Percentiles rank a stretch among this genome's conserved stretches.
Conservation (phyloP, 345 rosid species). For the Eucalyptus melliodora region DNA sequence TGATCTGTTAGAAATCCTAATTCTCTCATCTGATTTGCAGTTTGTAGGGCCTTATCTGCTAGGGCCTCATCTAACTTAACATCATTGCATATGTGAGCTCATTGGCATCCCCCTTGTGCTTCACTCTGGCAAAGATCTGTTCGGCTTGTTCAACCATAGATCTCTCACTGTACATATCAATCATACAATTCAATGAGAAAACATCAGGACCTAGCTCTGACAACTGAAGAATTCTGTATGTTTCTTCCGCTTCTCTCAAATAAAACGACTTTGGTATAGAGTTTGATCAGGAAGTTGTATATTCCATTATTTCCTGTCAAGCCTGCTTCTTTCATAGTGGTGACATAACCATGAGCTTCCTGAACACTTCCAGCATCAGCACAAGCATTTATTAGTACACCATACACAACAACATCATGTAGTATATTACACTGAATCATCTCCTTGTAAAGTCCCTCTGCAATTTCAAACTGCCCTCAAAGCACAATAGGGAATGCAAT, state of each 20-base stretch:
- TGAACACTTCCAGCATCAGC: slow-evolving; percentile 66
- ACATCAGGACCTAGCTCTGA: slow-evolving; percentile 28
- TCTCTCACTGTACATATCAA: slow-evolving; percentile 64
- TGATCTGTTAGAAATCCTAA: slow-evolving; percentile 37
- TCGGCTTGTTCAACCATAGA: slow-evolving; percentile 60
- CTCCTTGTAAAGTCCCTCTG: slow-evolving; percentile 50
- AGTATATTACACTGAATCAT: slow-evolving; percentile 45
- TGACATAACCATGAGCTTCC: slow-evolving; percentile 41
- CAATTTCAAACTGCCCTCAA: slow-evolving; percentile 62
- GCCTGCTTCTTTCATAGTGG: slow-evolving; percentile 51
- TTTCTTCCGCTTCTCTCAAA: slow-evolving; percentile 69
- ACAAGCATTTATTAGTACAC: slow-evolving; percentile 74
- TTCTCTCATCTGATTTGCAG: slow-evolving; percentile 65
- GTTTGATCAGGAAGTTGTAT: slow-evolving; percentile 65
- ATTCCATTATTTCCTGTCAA: slow-evolving; percentile 44
- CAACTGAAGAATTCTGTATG: slow-evolving; percentile 41
- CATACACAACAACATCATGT: slow-evolving; percentile 62
- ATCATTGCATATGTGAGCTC: slow-evolving; percentile 80
- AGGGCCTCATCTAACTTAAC: slow-evolving; percentile 63
- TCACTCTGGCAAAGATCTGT: slow-evolving; percentile 49
- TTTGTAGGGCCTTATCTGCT: slow-evolving; percentile 49
- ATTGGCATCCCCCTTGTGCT: slow-evolving; percentile 49
- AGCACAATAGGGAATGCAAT: slow-evolving; percentile 69
- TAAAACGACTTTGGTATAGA: slow-evolving; percentile 69
- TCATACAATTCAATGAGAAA: slow-evolving; percentile 75